Evolutionary conservation across 169 alveolate genomes (phyloP), one percentile per base, ranked within the genome.

Genomic region (Pseudocohnilembus persalinus): DNA sequence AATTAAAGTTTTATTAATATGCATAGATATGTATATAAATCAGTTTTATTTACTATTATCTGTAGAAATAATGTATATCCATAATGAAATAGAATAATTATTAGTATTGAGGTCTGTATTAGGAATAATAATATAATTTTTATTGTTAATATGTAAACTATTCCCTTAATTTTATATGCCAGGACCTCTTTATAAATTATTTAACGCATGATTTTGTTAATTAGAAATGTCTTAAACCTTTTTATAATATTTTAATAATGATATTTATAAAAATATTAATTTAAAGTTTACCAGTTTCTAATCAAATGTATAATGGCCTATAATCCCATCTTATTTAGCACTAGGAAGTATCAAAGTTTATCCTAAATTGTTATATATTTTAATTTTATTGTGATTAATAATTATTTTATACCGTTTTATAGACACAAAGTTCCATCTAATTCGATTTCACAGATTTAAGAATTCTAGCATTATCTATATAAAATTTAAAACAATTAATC

Each of bases 351-450:
- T 28, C 0, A 79, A 31, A 27, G 34, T 79, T 29, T 79, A 68
- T 28, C 84, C 84, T 79, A 16, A 0, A 29, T 73, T 73, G 6
- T 31, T n/a, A 29, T 35, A 31, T 30, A 32, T 77, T 1, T 79
- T 79, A 28, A 29, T 64, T 29, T 15, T 33, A 32, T 29, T 33
- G 16, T 1, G 32, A 77, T 26, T 34, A 49, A 79, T 49, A 49
- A 49, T 73, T 30, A 72, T 29, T 63, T 79, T 29, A 49, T 79
- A 79, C 84, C 84, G 49, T 79, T 64, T 28, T 34, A 79, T 29
- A 79, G 64, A 49, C 84, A 79, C 20, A 79, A 20, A 49, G 75
- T 79, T 79, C 84, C 84, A 79, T 79, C 84, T 49, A 79, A 79
- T n/a, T 34, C 74, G n/a, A 79, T 72, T 49, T 63, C 76, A 29